These are phyloP conservation scores for Paraglomus brasilianum DNA, from an alignment of 192 early-diverging fungal species.

Conservation along the genomic window DNA sequence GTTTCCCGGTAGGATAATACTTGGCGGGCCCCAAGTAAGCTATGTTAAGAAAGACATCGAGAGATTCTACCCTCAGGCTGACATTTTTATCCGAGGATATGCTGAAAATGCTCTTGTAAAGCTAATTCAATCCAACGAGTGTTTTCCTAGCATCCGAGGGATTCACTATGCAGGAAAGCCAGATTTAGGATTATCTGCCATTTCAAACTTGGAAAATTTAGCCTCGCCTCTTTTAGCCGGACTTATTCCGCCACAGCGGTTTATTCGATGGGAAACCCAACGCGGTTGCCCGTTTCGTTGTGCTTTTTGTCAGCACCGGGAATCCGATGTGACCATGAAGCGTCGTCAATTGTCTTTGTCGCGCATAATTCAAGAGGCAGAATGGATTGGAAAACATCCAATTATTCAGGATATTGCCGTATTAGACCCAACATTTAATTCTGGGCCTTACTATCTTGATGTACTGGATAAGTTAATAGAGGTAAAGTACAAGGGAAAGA, in stretches of 20 bases:
- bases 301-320: slow-evolving; percentile 33
- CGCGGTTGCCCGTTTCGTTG: slow-evolving; percentile 31
- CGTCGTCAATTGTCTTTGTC: not conserved
- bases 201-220: not conserved
- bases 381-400: not conserved
- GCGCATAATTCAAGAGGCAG: not conserved
- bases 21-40: slow-evolving; percentile 25
- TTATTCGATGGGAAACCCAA: slow-evolving; percentile 33
- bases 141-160: not conserved
- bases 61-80: slow-evolving; percentile 16
- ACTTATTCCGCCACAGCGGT: not conserved
- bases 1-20: slow-evolving; percentile 8
- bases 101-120: slow-evolving; percentile 21
- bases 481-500: slow-evolving; percentile 12
- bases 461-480: slow-evolving; percentile 1
- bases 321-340: not conserved
- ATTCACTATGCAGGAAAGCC: not conserved
- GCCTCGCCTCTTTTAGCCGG: not conserved
- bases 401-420: slow-evolving; percentile 15
- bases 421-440: slow-evolving; percentile 30
- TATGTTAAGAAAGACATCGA: slow-evolving; percentile 1
- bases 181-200: not conserved
- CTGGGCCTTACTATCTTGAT: slow-evolving; percentile 2
- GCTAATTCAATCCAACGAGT: not conserved
- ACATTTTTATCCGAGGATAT: slow-evolving; percentile 30